Conservation (phyloP, 352 stramenopile species). For the Globisporangium viniferum region DNA sequence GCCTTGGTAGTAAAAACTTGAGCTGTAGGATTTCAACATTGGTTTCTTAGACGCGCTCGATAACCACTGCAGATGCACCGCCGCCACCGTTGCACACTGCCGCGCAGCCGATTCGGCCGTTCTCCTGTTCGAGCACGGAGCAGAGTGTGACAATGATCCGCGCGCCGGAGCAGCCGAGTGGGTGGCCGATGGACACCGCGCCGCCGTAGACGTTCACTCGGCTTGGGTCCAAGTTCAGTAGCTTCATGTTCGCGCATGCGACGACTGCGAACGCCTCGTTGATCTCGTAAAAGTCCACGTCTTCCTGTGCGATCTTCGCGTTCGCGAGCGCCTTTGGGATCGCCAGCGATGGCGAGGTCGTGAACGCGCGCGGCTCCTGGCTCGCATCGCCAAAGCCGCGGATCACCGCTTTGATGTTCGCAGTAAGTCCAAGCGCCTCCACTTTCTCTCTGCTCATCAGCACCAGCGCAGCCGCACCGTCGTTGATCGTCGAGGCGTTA, state of each 20-base stretch:
- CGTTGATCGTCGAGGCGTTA: conserved; percentile 95
- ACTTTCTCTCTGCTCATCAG: conserved; percentile 89
- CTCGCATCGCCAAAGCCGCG: conserved; percentile 64
- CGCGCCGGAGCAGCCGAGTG: conserved; percentile 67
- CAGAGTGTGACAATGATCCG: conserved; percentile 93
- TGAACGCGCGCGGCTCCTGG: conserved; percentile 90
- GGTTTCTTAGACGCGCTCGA: conserved; percentile 68
- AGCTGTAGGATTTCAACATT: neutral
- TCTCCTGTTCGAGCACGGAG: conserved; percentile 90
- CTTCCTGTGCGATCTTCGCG: conserved; percentile 69
- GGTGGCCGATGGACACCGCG: conserved; percentile 53
- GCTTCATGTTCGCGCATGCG: conserved; percentile 89
- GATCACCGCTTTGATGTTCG: conserved; percentile 62
- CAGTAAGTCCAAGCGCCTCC: conserved; percentile 48
- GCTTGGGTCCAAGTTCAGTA: conserved; percentile 83
- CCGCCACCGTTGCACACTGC: conserved; percentile 97
- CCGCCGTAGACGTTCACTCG: conserved; percentile 96
- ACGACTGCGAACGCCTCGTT: conserved; percentile 98
- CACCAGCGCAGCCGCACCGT: conserved; percentile 93
- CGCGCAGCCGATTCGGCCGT: conserved; percentile 87
- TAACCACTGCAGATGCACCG: conserved; percentile 92
- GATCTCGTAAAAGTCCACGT: conserved; percentile 97
- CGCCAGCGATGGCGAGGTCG: conserved; percentile 89
- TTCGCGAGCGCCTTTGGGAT: conserved; percentile 85
- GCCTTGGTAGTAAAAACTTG: neutral